These are phyloP conservation scores for Linum trigynum DNA, from an alignment of 345 rosid genomes.

Conservation along the genomic window DNA sequence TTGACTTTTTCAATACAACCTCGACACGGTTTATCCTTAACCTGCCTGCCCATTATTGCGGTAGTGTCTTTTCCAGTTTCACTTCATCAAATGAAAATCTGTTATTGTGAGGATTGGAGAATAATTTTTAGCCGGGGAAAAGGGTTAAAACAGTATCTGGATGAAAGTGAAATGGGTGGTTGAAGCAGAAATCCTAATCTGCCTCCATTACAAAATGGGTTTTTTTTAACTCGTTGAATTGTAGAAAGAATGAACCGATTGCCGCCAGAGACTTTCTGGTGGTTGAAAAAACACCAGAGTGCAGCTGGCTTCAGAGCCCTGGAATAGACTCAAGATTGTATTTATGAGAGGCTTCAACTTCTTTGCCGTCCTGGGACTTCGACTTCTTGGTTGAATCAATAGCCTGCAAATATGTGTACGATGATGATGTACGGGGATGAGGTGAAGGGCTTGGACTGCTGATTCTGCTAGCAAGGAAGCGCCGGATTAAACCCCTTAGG, in stretches of 20 bases:
- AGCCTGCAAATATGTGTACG: conserved; percentile 59
- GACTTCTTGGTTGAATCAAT: conserved; percentile 58
- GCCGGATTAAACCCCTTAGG: conserved; percentile 78
- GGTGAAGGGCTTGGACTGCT: conserved; percentile 61
- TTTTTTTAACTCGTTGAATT: no score
- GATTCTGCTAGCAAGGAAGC: conserved; percentile 91
- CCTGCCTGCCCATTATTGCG: no score
- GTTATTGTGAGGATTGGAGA: no score
- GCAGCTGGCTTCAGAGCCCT: conserved; percentile 47
- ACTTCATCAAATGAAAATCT: no score
- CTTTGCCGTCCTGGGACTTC: conserved; percentile 40
- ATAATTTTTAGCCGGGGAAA: no score
- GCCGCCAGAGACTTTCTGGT: conserved; percentile 2
- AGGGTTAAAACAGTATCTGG: no score
- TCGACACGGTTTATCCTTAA: no score
- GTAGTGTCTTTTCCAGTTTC: no score
- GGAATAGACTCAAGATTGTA: conserved; percentile 88
- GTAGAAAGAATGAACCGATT: neutral
- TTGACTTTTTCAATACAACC: no score
- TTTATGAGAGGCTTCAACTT: conserved; percentile 43
- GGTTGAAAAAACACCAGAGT: conserved; percentile 2
- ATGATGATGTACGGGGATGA: conserved; percentile 41
- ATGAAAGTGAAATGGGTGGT: no score
- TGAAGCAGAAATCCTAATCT: no score
- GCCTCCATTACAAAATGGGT: no score